Base-by-base conservation (phyloP, 2,329 filamentous ascomycete genomes). In the Thelonectria discophora region DNA sequence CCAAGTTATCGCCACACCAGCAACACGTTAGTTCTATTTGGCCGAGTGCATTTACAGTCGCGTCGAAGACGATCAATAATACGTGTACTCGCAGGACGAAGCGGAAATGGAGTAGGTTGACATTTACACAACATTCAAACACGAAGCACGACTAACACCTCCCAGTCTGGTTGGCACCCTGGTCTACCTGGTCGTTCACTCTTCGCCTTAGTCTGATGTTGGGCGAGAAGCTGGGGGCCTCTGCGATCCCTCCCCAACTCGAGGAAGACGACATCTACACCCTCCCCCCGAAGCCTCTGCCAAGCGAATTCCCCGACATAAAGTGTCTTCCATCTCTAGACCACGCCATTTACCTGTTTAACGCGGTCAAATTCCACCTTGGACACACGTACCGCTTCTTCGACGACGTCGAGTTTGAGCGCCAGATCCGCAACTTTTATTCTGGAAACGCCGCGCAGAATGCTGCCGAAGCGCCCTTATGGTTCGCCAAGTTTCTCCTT, bases 401-500 rank as follows among this genome's bases (percentile, higher is more conserved):
- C 20, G 73, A 78, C 32, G 75, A 78, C 40, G 65, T 67, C 0
- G 61, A 62, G 2, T 78, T 79, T 32, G 59, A 66, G 1, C 64
- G 59, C 2, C 62, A 75, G 39, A 65, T 76, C 1, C 66, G 68
- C 2, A 63, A 69, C 0, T 72, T 72, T 10, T 72, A 72, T 21
- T 20, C 43, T 1, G 63, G 62, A 2, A 59, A 71, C 8, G 59
- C 68, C 1, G 43, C 59, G 21, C 42, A 20, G n/a, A 71, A 64
- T 17, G 70, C 67, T 15, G 43, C 56, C 8, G 63, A 69, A 24
- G 63, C 58, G 10, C 57, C 52, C 32, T 63, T 85, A 18, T 84
- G 82, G 83, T 82, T 81, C 66, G 77, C 82, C 50, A 82, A 85
- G 59, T 83, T 81, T 55, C 73, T 84, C 5, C 69, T 85, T 3